A percentile compares a stretch with the other conserved stretches of the same genome.
Conservation (phyloP, 441 rosid genomes). For the Theobroma grandiflorum region DNA sequence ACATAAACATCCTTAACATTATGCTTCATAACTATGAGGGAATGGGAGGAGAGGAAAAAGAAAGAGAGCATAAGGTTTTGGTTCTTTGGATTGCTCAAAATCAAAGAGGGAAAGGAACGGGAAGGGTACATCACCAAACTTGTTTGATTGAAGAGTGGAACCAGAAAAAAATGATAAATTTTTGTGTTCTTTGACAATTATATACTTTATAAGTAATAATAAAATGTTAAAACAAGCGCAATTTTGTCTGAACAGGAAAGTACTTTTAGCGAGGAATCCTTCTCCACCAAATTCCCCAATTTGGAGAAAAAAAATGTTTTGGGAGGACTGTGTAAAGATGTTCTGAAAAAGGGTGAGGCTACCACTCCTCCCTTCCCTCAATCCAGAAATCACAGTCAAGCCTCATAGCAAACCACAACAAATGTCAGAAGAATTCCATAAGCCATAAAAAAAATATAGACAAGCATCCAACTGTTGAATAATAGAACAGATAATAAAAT, state of each 20-base stretch:
- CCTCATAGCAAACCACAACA: background rate
- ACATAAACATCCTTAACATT: background rate
- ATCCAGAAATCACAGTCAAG: conserved; percentile 5
- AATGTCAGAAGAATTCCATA: background rate
- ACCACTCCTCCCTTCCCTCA: background rate
- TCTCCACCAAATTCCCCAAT: background rate
- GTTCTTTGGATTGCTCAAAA: background rate
- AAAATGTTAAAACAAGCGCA: background rate
- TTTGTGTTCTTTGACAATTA: background rate
- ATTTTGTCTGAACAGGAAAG: background rate
- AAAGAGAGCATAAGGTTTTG: background rate
- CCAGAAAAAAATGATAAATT: background rate
- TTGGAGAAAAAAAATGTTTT: background rate
- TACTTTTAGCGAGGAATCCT: background rate
- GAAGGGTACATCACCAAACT: background rate
- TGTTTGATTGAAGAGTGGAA: background rate
- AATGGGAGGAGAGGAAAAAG: background rate
- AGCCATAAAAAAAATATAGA: background rate
- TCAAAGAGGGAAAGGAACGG: background rate
- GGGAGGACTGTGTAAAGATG: background rate
- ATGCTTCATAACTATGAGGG: background rate
- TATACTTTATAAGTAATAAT: background rate
- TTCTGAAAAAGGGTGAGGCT: background rate
- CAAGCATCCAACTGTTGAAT: background rate
- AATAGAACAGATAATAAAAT: conserved; percentile 19